Conservation (phyloP, 441 rosid species). For the Brassica balearica region DNA sequence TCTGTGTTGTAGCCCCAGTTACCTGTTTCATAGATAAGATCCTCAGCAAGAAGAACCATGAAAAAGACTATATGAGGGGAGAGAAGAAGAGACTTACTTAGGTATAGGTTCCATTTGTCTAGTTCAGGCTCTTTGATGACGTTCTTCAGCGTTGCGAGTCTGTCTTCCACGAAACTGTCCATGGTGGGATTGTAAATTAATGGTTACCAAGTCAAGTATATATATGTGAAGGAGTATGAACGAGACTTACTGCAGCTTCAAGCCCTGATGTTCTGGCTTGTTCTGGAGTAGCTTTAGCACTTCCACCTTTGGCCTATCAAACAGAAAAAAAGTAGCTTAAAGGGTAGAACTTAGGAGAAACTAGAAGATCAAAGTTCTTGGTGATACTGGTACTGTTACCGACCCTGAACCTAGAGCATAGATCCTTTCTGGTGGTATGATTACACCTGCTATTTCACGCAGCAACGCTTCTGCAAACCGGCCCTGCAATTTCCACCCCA, state of each 20-base stretch:
- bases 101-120: slow-evolving; percentile 86
- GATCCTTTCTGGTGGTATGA: slow-evolving; percentile 75
- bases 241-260: slow-evolving; percentile 67
- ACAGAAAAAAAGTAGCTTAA: not conserved
- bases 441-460: slow-evolving; percentile 70
- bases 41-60: slow-evolving; percentile 1
- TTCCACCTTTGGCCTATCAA: slow-evolving; percentile 79
- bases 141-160: slow-evolving; percentile 88
- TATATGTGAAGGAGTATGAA: no score
- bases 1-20: slow-evolving; percentile 95
- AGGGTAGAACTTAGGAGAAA: not conserved
- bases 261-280: slow-evolving; percentile 82
- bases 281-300: slow-evolving; percentile 83
- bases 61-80: not conserved
- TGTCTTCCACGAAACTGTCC: slow-evolving; percentile 90
- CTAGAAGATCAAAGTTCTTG: not conserved
- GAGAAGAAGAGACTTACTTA: slow-evolving; percentile 51
- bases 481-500: slow-evolving; percentile 50
- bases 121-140: slow-evolving; percentile 85
- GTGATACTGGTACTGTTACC: slow-evolving; percentile 54
- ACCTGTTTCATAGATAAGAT: slow-evolving; percentile 49
- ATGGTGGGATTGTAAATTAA: slow-evolving; percentile 24
- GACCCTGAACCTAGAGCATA: slow-evolving; percentile 90
- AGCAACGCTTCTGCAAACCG: slow-evolving; percentile 85
- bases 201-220: not conserved